A percentile compares a stretch with the other conserved stretches of the same genome.
These are phyloP conservation scores for Trichomonas vaginalis DNA, from an alignment of 208 protist species.

Conservation along the genomic window DNA sequence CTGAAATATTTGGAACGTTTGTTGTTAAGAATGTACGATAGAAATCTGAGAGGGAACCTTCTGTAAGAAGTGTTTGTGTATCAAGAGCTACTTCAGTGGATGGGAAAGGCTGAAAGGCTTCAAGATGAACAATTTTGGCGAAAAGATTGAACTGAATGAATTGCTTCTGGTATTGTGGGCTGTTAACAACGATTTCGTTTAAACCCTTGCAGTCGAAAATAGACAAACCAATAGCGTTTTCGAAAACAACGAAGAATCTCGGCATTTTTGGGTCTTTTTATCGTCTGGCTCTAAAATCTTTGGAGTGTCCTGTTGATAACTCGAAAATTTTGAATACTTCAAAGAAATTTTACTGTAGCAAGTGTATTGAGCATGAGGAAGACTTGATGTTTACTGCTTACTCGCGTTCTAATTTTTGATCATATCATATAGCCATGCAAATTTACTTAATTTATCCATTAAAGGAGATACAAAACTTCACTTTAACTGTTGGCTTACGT, in stretches of 20 bases:
- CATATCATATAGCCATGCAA: too few relatives aligned
- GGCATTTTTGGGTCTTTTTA: neutral
- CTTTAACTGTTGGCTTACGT: too few relatives aligned
- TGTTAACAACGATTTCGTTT: constrained; percentile 18
- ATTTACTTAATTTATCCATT: too few relatives aligned
- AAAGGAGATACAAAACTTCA: too few relatives aligned
- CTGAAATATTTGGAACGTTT: constrained; percentile 47
- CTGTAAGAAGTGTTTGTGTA: constrained; percentile 81
- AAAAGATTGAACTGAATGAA: constrained; percentile 72
- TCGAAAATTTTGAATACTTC: too few relatives aligned
- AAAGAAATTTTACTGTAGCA: too few relatives aligned
- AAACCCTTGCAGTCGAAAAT: constrained; percentile 5
- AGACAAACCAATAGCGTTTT: constrained; percentile 7
- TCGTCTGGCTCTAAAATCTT: neutral
- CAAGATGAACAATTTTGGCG: constrained; percentile 71
- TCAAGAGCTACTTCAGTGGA: constrained; percentile 86
- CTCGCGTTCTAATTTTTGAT: too few relatives aligned
- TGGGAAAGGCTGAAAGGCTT: constrained; percentile 80
- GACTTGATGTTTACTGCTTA: too few relatives aligned
- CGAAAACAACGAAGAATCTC: constrained; percentile 21
- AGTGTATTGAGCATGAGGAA: too few relatives aligned
- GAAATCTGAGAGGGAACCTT: constrained; percentile 54
- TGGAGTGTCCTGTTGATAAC: too few relatives aligned
- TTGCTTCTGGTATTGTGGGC: constrained; percentile 58
- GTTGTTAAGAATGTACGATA: constrained; percentile 73